Base-by-base conservation (phyloP, 169 alveolate species). In the Cryptosporidium muris region DNA sequence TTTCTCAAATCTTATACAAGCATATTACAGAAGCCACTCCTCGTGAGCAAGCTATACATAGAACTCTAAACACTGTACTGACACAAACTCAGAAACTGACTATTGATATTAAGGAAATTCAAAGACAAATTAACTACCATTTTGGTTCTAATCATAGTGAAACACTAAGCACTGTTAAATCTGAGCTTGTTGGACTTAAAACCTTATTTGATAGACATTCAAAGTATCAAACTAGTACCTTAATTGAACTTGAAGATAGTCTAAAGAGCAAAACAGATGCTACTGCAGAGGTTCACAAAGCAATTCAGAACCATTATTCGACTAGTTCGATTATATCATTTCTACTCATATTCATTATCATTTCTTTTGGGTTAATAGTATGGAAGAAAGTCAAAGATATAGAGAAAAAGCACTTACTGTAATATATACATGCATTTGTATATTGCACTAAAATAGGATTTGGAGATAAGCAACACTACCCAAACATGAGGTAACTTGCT, bases 361-460 rank as follows among this genome's bases (percentile, higher is more conserved):
- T 81, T 12, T 36, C 74, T 12, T 90, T 90, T 67, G 93, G 90
- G 12, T 16, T 90, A 25, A 62, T 88, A n/a, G 81, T 89, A 5
- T 90, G 91, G 92, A 90, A 82, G 52, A 81, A 81, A 45, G 82
- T 90, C 66, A 88, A 85, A 45, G 93, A 88, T 48, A 90, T 90
- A 53, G 93, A 90, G 65, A 90, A 90, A 88, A 90, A 90, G 63
- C 93, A 90, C 64, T 80, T 81, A 65, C 88, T 90, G 40, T 90
- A 74, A 60, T 45, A 40, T 37, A n/a, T 6, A 12, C 48, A 64
- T 64, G 48, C 12, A 64, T 25, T 25, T 25, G 25, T 25, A 25
- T 25, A 25, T 25, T 25, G 25, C 0, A 25, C 25, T 25, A 25
- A 25, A 25, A 25, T 25, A 25, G 25, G 25, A 25, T 25, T 25